Evolutionary conservation across 2,329 filamentous ascomycete species (phyloP), one percentile per base, ranked within the genome.

Genomic region (Trichoderma polysporum): DNA sequence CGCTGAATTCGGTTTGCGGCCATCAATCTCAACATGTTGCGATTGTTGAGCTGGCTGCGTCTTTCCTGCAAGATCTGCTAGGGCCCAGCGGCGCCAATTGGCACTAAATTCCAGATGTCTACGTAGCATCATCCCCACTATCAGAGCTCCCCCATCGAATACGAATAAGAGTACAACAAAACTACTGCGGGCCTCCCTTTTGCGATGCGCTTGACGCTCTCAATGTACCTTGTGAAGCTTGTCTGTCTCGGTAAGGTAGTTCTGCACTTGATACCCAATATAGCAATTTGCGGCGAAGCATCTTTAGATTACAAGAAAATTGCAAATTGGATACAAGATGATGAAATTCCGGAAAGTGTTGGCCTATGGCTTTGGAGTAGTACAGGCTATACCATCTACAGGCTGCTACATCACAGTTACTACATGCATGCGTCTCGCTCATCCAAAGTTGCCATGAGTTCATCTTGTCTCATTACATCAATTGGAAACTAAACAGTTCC

Each of bases 391-490:
- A 22, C 3, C n/a, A 45, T 10, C 12, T 45, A 22, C n/a, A 22
- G 6, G 9, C 9, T 5, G 3, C 2, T 22, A n/a, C 19, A 41
- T n/a, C 37, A 41, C n/a, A 39, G 35, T 6, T 5, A 4, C 17
- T n/a, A 8, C 39, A 41, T 9, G n/a, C 6, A 9, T n/a, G n/a
- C 9, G 5, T n/a, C 39, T 49, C 41, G n/a, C 7, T 19, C 17
- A 25, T 35, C 61, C n/a, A 45, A 49, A 33, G 54, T 47, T 39
- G 37, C 31, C 31, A 41, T 59, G 47, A 61, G 25, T 49, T 65
- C 33, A 47, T 63, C 41, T 63, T 53, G 70, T 69, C 64, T 69
- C 62, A 68, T 70, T 69, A 69, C 62, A 50, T 68, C 69, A 66
- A 69, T 35, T 27, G 50, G 66, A 60, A 69, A 66, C 56, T 52